Base-by-base conservation (phyloP, 176 grass and related monocot genomes). In the Avena insularis region DNA sequence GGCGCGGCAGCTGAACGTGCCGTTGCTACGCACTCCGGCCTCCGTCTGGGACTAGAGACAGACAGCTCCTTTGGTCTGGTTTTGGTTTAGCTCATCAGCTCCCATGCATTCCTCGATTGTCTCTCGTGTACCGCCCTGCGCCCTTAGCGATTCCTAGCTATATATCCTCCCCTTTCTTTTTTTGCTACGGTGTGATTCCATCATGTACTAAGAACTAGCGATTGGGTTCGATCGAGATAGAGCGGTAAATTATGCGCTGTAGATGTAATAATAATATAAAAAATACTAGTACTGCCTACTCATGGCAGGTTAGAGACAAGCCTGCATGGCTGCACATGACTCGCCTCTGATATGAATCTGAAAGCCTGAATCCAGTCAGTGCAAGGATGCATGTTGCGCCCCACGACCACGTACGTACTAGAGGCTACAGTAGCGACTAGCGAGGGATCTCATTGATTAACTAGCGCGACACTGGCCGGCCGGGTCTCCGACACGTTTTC, bases 321-420 rank as follows among this genome's bases (percentile, higher is more conserved):
- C 38, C 10, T 71, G 89, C 74, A 83, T 83, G 71, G 83, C 40
- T 16, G 61, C 86, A 91, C 75, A 86, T 88, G 90, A 77, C 77
- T 69, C 70, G 1, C 67, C 83, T 82, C 85, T 87, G 89, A 84
- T 53, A 60, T 78, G 81, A 65, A 79, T 65, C 80, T 83, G 80
- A 48, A 75, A 59, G 9, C 25, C 68, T 80, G 76, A 91, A 85
- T 80, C 86, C 66, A 19, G 33, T 71, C 66, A 19, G 33, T 71
- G 75, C 66, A 38, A 72, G 85, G 75, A 56, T 48, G 43, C 8
- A 5, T 8, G 80, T 76, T 16, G 72, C 50, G 46, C 79, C 67
- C 77, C 67, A 79, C 77, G 77, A 55, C 77, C 67, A 79, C 77
- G 77, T 75, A 86, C 35, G 74, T 25, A 64, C 78, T 8, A 59